Evolutionary conservation across 2,329 filamentous ascomycete species (phyloP).

Genomic region (Penicillium frequentans): DNA sequence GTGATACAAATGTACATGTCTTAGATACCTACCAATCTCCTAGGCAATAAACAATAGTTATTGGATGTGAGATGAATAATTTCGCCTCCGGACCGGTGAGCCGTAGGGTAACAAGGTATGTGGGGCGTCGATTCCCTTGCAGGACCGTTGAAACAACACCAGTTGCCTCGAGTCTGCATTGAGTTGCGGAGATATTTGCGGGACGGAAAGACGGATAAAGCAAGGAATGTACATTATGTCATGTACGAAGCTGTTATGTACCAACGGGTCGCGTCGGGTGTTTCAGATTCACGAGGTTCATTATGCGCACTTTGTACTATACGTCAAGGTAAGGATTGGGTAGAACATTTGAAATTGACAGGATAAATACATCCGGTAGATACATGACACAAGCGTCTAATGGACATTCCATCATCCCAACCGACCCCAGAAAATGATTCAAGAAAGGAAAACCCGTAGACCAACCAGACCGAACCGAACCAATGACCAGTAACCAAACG

Average conservation of each 20-base stretch:
- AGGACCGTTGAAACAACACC: neutral
- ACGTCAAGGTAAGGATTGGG: no score
- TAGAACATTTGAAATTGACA: neutral
- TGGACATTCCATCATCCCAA: neutral
- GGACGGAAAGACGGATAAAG: neutral
- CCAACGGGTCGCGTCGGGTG: neutral
- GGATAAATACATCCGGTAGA: neutral
- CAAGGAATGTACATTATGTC: neutral
- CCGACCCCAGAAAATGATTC: neutral
- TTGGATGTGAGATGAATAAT: neutral
- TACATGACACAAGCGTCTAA: neutral
- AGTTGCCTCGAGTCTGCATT: neutral
- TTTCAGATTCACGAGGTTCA: no score
- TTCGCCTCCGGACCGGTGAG: neutral
- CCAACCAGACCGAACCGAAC: neutral
- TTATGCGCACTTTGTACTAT: no score
- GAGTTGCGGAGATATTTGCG: neutral
- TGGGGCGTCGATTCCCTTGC: neutral
- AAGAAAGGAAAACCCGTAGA: neutral
- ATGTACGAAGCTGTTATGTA: neutral
- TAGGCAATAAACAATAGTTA: neutral
- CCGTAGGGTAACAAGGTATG: neutral
- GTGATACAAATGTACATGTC: neutral
- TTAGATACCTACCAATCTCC: neutral
- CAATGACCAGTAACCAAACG: neutral